A percentile compares a stretch with the other conserved stretches of the same genome.
phyloP scores from a whole-genome alignment of 1,284 basidiomycete genomes.

The Cystobasidium sp. region DNA sequence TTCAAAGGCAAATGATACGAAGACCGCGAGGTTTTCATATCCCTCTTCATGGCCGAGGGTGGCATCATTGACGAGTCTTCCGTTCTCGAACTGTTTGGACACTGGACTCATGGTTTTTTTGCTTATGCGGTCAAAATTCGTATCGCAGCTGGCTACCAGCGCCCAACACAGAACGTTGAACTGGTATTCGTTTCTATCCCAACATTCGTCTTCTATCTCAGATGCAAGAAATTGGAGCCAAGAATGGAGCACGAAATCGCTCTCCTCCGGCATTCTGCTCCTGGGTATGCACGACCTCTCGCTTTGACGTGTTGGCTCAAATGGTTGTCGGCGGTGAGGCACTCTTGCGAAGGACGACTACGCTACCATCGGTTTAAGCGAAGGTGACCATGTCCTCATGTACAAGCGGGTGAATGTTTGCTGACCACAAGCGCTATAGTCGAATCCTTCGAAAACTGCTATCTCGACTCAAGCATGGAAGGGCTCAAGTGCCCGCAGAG shows the following conservation, averaged over 20 bases:
- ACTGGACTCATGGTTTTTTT: background rate
- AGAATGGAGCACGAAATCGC: background rate
- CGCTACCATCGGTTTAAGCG: no score
- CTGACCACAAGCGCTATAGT: no score
- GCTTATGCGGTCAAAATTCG: background rate
- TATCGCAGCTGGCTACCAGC: background rate
- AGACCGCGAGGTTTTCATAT: no score
- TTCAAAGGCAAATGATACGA: no score
- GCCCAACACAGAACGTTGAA: background rate
- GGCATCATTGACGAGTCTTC: background rate
- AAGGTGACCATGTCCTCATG: no score
- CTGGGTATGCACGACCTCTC: background rate
- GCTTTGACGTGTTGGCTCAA: background rate
- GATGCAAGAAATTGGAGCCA: background rate
- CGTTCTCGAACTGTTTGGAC: background rate
- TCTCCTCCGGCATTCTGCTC: background rate
- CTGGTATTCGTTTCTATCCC: background rate
- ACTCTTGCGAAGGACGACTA: background rate
- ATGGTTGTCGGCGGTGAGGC: background rate
- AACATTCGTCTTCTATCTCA: background rate
- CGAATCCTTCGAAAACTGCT: no score
- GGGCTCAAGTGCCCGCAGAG: no score
- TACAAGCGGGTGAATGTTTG: no score
- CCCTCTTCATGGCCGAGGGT: background rate
- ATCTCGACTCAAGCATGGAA: no score